These are phyloP conservation scores for Ascochyta viciae-villosae DNA, from an alignment of 2,329 filamentous ascomycete genomes.

Conservation along the genomic window DNA sequence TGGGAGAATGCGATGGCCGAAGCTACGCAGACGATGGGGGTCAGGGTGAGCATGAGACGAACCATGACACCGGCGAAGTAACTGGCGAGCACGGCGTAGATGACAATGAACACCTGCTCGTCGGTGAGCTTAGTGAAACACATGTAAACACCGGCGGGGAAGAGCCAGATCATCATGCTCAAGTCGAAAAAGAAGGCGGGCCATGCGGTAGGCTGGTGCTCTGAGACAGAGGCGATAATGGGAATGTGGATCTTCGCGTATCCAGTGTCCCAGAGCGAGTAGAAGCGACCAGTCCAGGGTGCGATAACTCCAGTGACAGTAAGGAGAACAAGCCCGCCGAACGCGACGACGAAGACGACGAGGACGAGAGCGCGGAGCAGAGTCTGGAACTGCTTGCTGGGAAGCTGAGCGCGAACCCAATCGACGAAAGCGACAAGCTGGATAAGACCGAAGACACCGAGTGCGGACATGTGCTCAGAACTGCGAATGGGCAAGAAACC, in stretches of 20 bases:
- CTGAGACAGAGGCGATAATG: conserved; percentile 99
- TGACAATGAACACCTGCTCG: conserved; percentile 97
- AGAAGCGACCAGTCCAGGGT: conserved; percentile 98
- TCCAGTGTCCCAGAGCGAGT: conserved; percentile 97
- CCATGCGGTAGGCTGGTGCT: conserved; percentile 99
- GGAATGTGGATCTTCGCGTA: conserved; percentile 99
- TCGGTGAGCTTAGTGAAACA: conserved; percentile 94
- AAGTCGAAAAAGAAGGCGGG: conserved; percentile 99
- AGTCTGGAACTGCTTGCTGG: conserved; percentile 92
- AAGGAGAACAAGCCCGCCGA: conserved; percentile 78
- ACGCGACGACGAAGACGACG: conserved; percentile 73
- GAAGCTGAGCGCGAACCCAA: conserved; percentile 85
- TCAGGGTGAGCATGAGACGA: conserved; percentile 95
- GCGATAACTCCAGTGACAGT: conserved; percentile 92
- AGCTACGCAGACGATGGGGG: conserved; percentile 93
- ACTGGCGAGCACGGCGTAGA: conserved; percentile 94
- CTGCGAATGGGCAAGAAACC: conserved; percentile 96
- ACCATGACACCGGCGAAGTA: conserved; percentile 99
- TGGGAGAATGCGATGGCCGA: conserved; percentile 87
- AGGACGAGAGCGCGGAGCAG: conserved; percentile 81
- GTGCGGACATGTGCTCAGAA: conserved; percentile 97
- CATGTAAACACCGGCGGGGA: conserved; percentile 97
- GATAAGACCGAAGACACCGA: conserved; percentile 93
- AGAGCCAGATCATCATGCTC: conserved; percentile 98
- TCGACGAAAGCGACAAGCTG: conserved; percentile 93